A percentile compares a stretch with the other conserved stretches of the same genome.
Evolutionary conservation across 169 alveolate genomes (phyloP).

Genomic region (Babesia divergens): DNA sequence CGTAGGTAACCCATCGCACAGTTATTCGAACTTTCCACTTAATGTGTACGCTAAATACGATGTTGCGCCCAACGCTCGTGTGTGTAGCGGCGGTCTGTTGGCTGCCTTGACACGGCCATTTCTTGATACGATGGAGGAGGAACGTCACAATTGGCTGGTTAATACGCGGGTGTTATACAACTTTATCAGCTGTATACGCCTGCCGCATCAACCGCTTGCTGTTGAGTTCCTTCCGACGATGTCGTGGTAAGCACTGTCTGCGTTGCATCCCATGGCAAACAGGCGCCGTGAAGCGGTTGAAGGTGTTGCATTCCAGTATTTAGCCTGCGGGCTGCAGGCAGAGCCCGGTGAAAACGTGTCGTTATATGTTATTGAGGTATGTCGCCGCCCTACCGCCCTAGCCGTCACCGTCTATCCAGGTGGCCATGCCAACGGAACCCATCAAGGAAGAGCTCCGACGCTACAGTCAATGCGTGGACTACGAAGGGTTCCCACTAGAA

Average conservation of each 20-base stretch:
- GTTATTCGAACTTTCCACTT: too few relatives aligned
- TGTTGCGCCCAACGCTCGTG: neutral
- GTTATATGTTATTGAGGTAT: slow-evolving; percentile 54
- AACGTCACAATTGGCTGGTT: slow-evolving; percentile 63
- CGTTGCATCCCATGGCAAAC: neutral
- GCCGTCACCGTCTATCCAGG: slow-evolving; percentile 6
- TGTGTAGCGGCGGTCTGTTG: neutral
- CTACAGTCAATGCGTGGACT: slow-evolving; percentile 59
- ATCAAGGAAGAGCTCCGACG: slow-evolving; percentile 40
- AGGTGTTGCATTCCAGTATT: slow-evolving; percentile 29
- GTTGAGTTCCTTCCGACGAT: slow-evolving; percentile 56
- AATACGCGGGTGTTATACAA: slow-evolving; percentile 59
- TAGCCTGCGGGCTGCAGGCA: slow-evolving; percentile 64
- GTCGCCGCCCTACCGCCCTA: neutral
- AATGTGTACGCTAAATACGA: neutral
- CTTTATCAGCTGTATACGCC: slow-evolving; percentile 51
- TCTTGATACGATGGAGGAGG: slow-evolving; percentile 38
- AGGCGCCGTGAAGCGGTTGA: slow-evolving; percentile 26
- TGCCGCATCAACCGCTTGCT: slow-evolving; percentile 62
- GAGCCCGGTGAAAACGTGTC: slow-evolving; percentile 51
- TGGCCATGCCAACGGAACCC: slow-evolving; percentile 59
- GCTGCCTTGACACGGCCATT: neutral
- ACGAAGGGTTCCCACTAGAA: slow-evolving; percentile 67
- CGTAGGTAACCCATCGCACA: neutral
- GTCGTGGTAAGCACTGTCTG: slow-evolving; percentile 6